Conservation (phyloP, 2,329 filamentous ascomycete species). For the Blumeria hordei region DNA sequence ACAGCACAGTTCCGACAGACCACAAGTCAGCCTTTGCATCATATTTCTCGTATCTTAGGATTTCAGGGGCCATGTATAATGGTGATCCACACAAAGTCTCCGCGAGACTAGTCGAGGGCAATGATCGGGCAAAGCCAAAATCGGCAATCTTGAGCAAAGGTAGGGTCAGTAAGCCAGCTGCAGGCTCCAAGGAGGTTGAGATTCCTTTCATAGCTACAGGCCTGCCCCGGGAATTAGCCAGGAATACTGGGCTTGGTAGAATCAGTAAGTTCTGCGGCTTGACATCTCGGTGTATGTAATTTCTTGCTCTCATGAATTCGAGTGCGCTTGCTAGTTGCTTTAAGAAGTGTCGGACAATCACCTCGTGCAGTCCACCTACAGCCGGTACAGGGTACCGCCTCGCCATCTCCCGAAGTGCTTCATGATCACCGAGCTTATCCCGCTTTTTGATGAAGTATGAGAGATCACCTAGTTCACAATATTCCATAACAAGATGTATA, state of each 20-base stretch:
- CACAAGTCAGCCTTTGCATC: constrained; percentile 92
- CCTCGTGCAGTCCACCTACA: constrained; percentile 77
- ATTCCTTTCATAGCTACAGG: constrained; percentile 45
- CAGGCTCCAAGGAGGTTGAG: constrained; percentile 57
- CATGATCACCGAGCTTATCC: constrained; percentile 53
- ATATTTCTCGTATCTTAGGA: constrained; percentile 89
- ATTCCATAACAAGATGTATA: constrained; percentile 97
- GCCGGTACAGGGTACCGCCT: constrained; percentile 71
- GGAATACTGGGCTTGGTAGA: constrained; percentile 55
- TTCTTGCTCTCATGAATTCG: constrained; percentile 60
- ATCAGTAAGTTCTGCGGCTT: constrained; percentile 92
- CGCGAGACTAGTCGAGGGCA: constrained; percentile 75
- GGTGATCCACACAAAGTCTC: constrained; percentile 94
- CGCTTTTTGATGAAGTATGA: constrained; percentile 93
- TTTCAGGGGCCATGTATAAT: constrained; percentile 96
- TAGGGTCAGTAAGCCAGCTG: constrained; percentile 56
- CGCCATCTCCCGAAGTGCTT: constrained; percentile 72
- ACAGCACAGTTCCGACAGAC: constrained; percentile 89
- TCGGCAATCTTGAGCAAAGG: constrained; percentile 96
- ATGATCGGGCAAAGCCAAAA: constrained; percentile 88
- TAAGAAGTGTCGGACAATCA: constrained; percentile 85
- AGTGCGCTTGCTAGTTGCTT: constrained; percentile 87
- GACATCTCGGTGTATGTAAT: constrained; percentile 88
- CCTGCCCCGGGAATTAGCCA: constrained; percentile 31
- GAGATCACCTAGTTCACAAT: constrained; percentile 83